Evolutionary conservation across 192 early-diverging fungal genomes (phyloP).

Genomic region (Linnemannia schmuckeri): DNA sequence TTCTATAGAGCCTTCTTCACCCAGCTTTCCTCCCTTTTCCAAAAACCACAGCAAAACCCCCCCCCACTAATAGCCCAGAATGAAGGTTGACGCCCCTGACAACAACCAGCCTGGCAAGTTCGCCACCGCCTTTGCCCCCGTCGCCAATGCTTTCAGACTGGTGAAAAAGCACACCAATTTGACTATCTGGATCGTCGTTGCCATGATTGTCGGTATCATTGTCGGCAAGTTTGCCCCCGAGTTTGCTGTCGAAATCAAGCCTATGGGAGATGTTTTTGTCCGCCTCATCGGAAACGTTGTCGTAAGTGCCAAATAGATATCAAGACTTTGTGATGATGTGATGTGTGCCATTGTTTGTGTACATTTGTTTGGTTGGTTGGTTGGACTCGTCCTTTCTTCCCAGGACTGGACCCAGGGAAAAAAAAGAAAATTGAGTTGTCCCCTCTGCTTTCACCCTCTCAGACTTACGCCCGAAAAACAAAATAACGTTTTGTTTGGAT

Average conservation of each 20-base stretch:
- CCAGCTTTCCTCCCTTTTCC: no score
- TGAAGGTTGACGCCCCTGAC: background rate
- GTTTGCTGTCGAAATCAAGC: slow-evolving; percentile 57
- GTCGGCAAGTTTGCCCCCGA: slow-evolving; percentile 63
- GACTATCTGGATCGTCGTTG: slow-evolving; percentile 66
- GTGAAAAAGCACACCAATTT: slow-evolving; percentile 54
- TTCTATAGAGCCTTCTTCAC: background rate
- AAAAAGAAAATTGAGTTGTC: background rate
- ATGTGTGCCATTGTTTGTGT: background rate
- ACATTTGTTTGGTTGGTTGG: background rate
- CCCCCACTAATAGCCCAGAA: background rate
- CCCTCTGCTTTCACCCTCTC: no score
- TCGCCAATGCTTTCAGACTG: slow-evolving; percentile 27
- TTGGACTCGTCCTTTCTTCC: background rate
- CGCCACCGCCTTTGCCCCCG: slow-evolving; percentile 19
- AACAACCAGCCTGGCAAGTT: background rate
- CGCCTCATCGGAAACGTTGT: slow-evolving; percentile 66
- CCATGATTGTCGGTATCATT: slow-evolving; percentile 63
- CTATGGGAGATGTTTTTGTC: slow-evolving; percentile 64
- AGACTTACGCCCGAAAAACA: background rate
- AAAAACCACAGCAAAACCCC: background rate
- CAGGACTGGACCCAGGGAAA: background rate
- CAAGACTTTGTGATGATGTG: background rate
- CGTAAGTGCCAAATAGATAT: slow-evolving; percentile 21
- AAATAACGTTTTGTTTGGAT: background rate